Percentiles rank a stretch among this genome's conserved stretches.
Evolutionary conservation across 192 early-diverging fungal species (phyloP).

Genomic region (Coemansia nantahalensis): DNA sequence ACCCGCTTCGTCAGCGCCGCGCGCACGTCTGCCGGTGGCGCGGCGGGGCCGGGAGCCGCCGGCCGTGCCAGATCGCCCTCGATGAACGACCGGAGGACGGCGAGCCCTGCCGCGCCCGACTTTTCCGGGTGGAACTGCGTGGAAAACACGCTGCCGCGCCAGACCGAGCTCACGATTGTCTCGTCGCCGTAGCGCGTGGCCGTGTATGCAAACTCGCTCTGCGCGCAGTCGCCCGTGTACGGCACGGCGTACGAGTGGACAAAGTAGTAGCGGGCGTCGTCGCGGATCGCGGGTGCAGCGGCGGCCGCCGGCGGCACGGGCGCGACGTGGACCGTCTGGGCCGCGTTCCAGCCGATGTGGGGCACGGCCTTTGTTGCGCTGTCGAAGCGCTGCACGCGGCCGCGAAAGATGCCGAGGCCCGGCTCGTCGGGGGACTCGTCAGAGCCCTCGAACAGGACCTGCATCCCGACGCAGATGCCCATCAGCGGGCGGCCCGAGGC

Average conservation of each 20-base stretch:
- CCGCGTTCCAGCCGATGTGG: slow-evolving; percentile 96
- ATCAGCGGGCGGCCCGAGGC: slow-evolving; percentile 86
- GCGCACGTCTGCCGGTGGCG: slow-evolving; percentile 7
- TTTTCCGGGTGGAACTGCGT: slow-evolving; percentile 99
- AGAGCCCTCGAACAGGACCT: slow-evolving; percentile 85
- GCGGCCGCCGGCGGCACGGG: not conserved
- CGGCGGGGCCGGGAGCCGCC: not conserved
- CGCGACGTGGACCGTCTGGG: slow-evolving; percentile 17
- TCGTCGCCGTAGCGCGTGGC: slow-evolving; percentile 90
- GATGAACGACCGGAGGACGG: slow-evolving; percentile 79
- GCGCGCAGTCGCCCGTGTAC: slow-evolving; percentile 44
- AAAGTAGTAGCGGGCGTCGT: slow-evolving; percentile 85
- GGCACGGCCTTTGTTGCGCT: slow-evolving; percentile 79
- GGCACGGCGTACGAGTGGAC: slow-evolving; percentile 95
- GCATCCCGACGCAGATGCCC: slow-evolving; percentile 99
- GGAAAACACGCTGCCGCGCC: slow-evolving; percentile 85
- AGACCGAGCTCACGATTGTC: slow-evolving; percentile 78
- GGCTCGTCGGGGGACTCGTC: slow-evolving; percentile 79
- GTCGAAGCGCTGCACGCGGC: slow-evolving; percentile 66
- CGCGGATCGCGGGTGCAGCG: slow-evolving; percentile 37
- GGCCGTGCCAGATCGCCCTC: slow-evolving; percentile 44
- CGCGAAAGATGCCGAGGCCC: slow-evolving; percentile 85
- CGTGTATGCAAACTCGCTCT: slow-evolving; percentile 72
- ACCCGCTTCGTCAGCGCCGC: slow-evolving; percentile 83
- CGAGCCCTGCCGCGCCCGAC: slow-evolving; percentile 85